Evolutionary conservation across 2,329 filamentous ascomycete species (phyloP).

Genomic region (Ramularia endophylla): DNA sequence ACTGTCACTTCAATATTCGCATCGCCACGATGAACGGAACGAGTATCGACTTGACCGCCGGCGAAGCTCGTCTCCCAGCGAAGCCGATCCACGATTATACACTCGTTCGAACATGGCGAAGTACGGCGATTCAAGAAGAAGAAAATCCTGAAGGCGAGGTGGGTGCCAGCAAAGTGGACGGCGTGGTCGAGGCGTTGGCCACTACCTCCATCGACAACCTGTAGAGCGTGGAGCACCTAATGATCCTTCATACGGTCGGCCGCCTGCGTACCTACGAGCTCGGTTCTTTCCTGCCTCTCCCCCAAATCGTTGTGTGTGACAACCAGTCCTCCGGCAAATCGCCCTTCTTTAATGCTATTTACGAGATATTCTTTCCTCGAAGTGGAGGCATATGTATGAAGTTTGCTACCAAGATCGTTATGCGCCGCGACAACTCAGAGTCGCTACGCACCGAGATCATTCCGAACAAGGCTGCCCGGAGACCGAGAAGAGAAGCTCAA

Average conservation of each 20-base stretch:
- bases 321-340: conserved; percentile 58
- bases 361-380: conserved; percentile 53
- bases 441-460: conserved; percentile 24
- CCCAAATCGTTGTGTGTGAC: conserved; percentile 48
- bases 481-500: conserved; percentile 29
- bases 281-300: conserved; percentile 27
- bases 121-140: too few relatives aligned
- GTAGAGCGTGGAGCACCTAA: conserved; percentile 40
- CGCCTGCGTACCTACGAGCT: conserved; percentile 45
- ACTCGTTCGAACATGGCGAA: too few relatives aligned
- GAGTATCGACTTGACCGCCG: too few relatives aligned
- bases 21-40: too few relatives aligned
- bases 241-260: conserved; percentile 50
- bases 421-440: conserved; percentile 35
- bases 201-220: conserved; percentile 22
- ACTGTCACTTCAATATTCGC: too few relatives aligned
- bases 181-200: too few relatives aligned
- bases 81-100: too few relatives aligned
- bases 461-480: conserved; percentile 21
- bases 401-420: conserved; percentile 56
- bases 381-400: conserved; percentile 53
- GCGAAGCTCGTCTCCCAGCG: too few relatives aligned
- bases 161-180: too few relatives aligned
- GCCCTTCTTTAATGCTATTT: conserved; percentile 60
- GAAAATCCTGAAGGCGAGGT: too few relatives aligned